phyloP scores from a whole-genome alignment of 805 yeast species.

The Spathaspora girioi region DNA sequence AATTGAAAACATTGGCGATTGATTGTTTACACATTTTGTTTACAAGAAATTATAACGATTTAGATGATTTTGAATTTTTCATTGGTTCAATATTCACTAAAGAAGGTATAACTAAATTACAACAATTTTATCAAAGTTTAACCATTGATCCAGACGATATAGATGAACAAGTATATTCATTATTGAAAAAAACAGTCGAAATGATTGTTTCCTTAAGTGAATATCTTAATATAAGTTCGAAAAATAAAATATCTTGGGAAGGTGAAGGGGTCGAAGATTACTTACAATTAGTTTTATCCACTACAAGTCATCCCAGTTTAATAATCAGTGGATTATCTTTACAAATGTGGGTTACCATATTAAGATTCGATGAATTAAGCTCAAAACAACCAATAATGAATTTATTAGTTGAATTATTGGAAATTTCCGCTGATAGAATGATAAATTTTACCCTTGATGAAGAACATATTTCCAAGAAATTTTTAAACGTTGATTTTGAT shows the following conservation, averaged over 20 bases:
- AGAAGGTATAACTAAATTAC: constrained; percentile 69
- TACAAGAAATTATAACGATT: constrained; percentile 67
- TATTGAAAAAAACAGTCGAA: constrained; percentile 86
- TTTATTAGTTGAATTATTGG: constrained; percentile 65
- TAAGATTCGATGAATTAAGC: constrained; percentile 74
- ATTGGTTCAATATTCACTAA: constrained; percentile 74
- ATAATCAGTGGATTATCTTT: constrained; percentile 87
- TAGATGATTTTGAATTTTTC: constrained; percentile 69
- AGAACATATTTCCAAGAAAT: constrained; percentile 60
- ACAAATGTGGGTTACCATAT: constrained; percentile 90
- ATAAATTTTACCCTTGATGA: constrained; percentile 70
- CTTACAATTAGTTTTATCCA: constrained; percentile 68
- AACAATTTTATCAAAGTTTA: constrained; percentile 58
- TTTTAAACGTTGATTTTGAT: constrained; percentile 83
- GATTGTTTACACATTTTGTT: constrained; percentile 89
- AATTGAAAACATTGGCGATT: constrained; percentile 75
- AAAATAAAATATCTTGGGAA: constrained; percentile 43
- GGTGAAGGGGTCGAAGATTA: constrained; percentile 64
- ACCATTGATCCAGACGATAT: constrained; percentile 65
- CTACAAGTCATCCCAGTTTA: constrained; percentile 80
- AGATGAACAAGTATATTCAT: constrained; percentile 75
- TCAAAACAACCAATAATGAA: constrained; percentile 52
- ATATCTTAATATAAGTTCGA: constrained; percentile 53
- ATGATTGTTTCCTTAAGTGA: constrained; percentile 87
- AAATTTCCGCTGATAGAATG: constrained; percentile 73